A percentile compares a stretch with the other conserved stretches of the same genome.
Conservation (phyloP, 768 basidiomycete species). For the Leccinum variicolor region DNA sequence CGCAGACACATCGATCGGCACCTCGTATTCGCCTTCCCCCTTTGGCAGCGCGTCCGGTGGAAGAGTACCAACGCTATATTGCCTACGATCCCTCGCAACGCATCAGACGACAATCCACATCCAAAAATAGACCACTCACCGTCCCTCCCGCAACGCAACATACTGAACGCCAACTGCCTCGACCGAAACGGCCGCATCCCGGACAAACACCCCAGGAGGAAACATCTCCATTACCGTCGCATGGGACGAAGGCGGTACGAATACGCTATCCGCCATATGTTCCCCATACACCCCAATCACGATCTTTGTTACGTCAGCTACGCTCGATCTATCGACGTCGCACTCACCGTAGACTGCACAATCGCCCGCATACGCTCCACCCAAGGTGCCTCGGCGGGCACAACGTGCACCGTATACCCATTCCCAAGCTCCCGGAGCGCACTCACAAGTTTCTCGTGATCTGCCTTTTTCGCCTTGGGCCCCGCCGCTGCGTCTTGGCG, state of each 20-base stretch:
- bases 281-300: constrained; percentile 57
- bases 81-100: constrained; percentile 27
- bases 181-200: constrained; percentile 59
- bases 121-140: constrained; percentile 20
- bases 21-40: constrained; percentile 19
- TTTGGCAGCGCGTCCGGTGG: constrained; percentile 32
- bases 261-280: constrained; percentile 65
- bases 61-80: constrained; percentile 31
- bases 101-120: neutral
- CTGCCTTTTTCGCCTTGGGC: constrained; percentile 47
- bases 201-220: constrained; percentile 59
- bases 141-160: constrained; percentile 52
- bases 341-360: constrained; percentile 58
- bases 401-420: constrained; percentile 54
- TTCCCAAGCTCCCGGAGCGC: constrained; percentile 51
- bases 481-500: constrained; percentile 53
- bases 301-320: constrained; percentile 37
- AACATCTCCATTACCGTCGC: constrained; percentile 78
- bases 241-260: constrained; percentile 58
- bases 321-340: neutral
- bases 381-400: constrained; percentile 55
- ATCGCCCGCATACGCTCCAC: constrained; percentile 61
- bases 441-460: constrained; percentile 61
- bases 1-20: constrained; percentile 40
- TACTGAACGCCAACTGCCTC: constrained; percentile 53